Base-by-base conservation (phyloP, 768 basidiomycete species). In the Termitomyces sp. region DNA sequence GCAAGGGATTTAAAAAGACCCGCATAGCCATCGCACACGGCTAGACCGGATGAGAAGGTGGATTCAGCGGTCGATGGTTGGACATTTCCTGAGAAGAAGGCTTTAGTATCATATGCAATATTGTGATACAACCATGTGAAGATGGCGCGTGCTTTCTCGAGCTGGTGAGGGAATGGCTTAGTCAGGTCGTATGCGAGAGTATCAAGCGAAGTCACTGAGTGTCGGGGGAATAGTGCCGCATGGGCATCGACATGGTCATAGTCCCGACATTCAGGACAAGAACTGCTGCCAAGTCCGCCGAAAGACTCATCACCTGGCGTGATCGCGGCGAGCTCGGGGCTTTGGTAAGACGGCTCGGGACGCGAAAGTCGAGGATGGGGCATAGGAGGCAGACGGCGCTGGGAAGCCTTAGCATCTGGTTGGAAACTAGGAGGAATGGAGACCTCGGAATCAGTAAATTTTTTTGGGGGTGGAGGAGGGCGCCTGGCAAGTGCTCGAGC, bases 1-100 rank as follows among this genome's bases (percentile, higher is more conserved):
- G 74, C 73, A 17, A 80, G 68, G 45, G 64, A 62, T 46, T 67
- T 60, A 60, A 77, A 80, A 28, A 80, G 61, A 3, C 75, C 76
- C 3, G 78, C 75, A 60, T 78, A 79, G 17, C 79, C 79, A 50
- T 77, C 78, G 57, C 79, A 80, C 10, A 79, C 78, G 33, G 78
- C 79, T 5, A 78, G 65, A 3, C 79, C 79, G 26, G 75, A 73
- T 1, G 63, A 62, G 0, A 79, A 64, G 9, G 74, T 76, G 7
- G 71, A 68, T 45, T 73, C 71, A 17, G 76, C 67, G 2, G 76
- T 74, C 1, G 71, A 62, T 40, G 63, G 53, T 53, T 66, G 62
- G 47, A 79, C 44, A 54, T 75, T 75, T 30, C 75, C 75, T 7
- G 75, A 71, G 56, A 79, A 72, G 64, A 80, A 79, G 14, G 73